Conservation (phyloP, 164 flowering plant genomes). For the Sextonia rubra region DNA sequence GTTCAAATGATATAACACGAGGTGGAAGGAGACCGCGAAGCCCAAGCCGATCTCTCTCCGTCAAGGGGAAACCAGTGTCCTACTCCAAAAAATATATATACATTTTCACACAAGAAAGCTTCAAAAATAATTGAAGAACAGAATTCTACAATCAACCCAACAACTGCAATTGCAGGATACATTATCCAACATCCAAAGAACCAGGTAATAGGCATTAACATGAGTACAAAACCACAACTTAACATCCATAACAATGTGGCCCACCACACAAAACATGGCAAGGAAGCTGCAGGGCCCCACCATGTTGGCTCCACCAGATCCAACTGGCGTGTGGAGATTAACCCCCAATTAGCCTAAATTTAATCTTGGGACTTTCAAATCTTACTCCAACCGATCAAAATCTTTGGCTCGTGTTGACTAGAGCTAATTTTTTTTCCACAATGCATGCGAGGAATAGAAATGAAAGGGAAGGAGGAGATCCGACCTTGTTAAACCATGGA, state of each 20-base stretch:
- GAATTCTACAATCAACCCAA: background rate
- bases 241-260: no score
- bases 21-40: slow-evolving; percentile 98
- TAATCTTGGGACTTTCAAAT: no score
- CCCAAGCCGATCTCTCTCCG: slow-evolving; percentile 96
- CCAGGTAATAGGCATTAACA: background rate
- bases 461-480: background rate
- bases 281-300: no score
- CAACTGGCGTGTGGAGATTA: no score
- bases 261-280: no score
- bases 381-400: no score
- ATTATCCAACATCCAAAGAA: background rate
- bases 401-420: no score
- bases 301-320: no score
- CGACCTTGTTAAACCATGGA: slow-evolving; percentile 98
- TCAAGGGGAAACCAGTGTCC: slow-evolving; percentile 96
- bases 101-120: background rate
- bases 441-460: background rate
- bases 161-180: background rate
- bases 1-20: slow-evolving; percentile 91
- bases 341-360: no score
- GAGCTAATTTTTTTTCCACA: no score
- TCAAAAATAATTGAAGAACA: background rate
- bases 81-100: slow-evolving; percentile 31
- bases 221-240: no score